Evolutionary conservation across 2,329 filamentous ascomycete genomes (phyloP), one percentile per base, ranked within the genome.

Genomic region (Diaporthe amygdali): DNA sequence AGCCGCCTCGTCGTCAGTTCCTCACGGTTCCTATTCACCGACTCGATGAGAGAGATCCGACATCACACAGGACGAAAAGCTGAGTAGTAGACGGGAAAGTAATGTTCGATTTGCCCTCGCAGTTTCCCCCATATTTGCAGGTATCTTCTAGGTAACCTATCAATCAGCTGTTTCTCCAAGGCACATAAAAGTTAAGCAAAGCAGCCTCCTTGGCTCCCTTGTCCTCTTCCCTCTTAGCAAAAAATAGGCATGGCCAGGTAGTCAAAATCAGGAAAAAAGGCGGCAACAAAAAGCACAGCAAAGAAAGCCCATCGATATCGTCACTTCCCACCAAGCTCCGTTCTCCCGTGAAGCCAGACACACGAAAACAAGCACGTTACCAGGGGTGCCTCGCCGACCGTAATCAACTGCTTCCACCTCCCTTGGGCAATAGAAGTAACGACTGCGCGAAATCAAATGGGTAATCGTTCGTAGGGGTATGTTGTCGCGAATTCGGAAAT

Each of bases 401-500:
- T 49, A 20, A 52, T 52, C 54, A 32, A 61, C 64, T 14, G 15
- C 55, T 54, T 20, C 37, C 55, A 49, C 59, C 52, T 67, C 52
- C 44, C 41, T 68, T 56, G 44, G 30, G 64, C 64, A 52, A 61
- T 56, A 46, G 37, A 22, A 47, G 54, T 41, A 52, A 52, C 34
- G 49, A 51, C 69, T 56, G 30, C 34, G 39, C 17, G 55, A 72
- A 71, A 71, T 51, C 63, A 71, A 72, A 71, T 68, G 55, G 68
- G 68, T 61, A 71, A 72, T 71, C 71, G 41, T 68, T 71, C 54
- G 68, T 67, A 56, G 52, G 56, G 68, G 71, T 71, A 71, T 71
- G 68, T 27, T 47, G 37, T 67, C 30, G 30, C 55, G 63, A 68
- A 56, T 47, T 52, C 44, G 15, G 27, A 66, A 70, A 49, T 49